Percentiles rank a stretch among this genome's conserved stretches.
Evolutionary conservation across 2,329 filamentous ascomycete genomes (phyloP).

Genomic region (Aspergillus sp.): DNA sequence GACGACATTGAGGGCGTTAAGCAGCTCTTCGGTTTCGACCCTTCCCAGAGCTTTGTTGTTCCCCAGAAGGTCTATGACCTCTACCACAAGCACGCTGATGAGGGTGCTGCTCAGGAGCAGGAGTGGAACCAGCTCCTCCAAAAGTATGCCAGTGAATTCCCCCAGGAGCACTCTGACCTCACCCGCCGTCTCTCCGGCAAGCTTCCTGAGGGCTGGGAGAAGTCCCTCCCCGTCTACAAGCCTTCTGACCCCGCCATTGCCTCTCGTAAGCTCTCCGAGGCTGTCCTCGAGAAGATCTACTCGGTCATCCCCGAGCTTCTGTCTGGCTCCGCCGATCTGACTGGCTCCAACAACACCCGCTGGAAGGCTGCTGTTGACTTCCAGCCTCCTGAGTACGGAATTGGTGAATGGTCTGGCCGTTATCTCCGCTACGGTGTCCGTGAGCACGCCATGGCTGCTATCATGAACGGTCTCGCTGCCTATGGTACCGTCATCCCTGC

Average conservation of each 20-base stretch:
- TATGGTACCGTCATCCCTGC: conserved; percentile 96
- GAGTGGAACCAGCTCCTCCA: conserved; percentile 94
- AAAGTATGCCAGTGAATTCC: conserved; percentile 79
- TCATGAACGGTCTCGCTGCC: conserved; percentile 76
- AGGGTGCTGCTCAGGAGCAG: conserved; percentile 84
- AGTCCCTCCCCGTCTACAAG: conserved; percentile 86
- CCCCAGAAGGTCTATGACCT: conserved; percentile 92
- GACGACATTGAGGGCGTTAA: conserved; percentile 95
- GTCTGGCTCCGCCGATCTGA: conserved; percentile 95
- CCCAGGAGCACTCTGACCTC: conserved; percentile 77
- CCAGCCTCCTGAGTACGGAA: conserved; percentile 81
- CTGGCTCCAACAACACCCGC: conserved; percentile 96
- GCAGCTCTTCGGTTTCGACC: conserved; percentile 93
- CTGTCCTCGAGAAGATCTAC: conserved; percentile 85
- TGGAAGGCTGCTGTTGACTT: conserved; percentile 98
- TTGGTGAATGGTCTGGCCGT: conserved; percentile 87
- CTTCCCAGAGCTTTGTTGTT: conserved; percentile 87
- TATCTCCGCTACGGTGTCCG: conserved; percentile 64
- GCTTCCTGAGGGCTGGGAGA: conserved; percentile 96
- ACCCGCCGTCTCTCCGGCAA: conserved; percentile 75
- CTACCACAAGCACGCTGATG: conserved; percentile 79
- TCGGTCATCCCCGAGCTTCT: conserved; percentile 81
- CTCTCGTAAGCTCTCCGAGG: conserved; percentile 95
- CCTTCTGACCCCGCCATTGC: conserved; percentile 80
- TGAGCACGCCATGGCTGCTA: conserved; percentile 53